Base-by-base conservation (phyloP, 2,329 filamentous ascomycete species). In the Aspergillus niger region DNA sequence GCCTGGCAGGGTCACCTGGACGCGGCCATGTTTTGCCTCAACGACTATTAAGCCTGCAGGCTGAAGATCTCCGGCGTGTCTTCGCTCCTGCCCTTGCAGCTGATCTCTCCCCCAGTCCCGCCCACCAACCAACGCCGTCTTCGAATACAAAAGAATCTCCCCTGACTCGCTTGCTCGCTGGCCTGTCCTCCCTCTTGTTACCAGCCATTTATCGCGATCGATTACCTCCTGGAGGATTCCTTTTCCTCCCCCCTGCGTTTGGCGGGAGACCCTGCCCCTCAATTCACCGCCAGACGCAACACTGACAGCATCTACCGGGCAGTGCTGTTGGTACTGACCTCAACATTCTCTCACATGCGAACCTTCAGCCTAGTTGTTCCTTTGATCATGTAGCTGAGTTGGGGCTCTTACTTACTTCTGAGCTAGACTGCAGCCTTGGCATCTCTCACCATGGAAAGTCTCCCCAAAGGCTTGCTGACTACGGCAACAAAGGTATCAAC, bases 391-490 rank as follows among this genome's bases (percentile, higher is more conserved):
- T 63, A 65, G 63, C 38, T 36, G 48, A 13, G 43, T 38, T 32
- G 61, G 54, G 24, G 41, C 50, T 39, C 39, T n/a, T 50, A 24
- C 43, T 49, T 44, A 43, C 10, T 36, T 13, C 41, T 28, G 36
- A 43, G 47, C 43, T 38, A 47, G 22, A 50, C 24, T 32, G 17
- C 26, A 8, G 15, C 38, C 49, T 51, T 36, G 39, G 7, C 13
- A 32, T 17, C 41, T 50, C 36, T 41, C 54, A 61, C 41, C 30
- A 81, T 80, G 78, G 72, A 75, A 28, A 70, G 65, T 62, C 70
- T 80, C 38, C 75, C 80, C 48, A 67, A 74, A 67, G 77, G 77
- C 41, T 72, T 81, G 64, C 72, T 82, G 55, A 74, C 74, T 50
- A 77, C 76, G 50, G 76, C 75, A 28, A 70, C 72, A 49, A 68